Evolutionary conservation across 2,329 filamentous ascomycete species (phyloP).

Genomic region (Penicillium griseofulvum): DNA sequence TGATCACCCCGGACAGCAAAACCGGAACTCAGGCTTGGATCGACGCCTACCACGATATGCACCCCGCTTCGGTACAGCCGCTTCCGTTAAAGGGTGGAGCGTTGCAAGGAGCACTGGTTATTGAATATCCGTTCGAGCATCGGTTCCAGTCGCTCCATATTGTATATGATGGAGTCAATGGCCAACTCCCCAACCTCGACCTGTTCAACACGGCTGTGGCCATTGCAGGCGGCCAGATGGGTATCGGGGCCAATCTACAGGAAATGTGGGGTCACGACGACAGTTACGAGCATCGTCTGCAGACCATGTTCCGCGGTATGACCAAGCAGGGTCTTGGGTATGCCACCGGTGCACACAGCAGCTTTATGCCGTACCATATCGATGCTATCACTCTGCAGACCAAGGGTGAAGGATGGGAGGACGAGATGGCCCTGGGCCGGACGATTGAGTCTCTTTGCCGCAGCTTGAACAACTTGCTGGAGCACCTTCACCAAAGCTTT

Average conservation of each 20-base stretch:
- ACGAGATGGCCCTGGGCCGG: conserved; percentile 92
- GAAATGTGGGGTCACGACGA: conserved; percentile 77
- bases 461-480: conserved; percentile 91
- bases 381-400: conserved; percentile 93
- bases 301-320: conserved; percentile 91
- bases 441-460: conserved; percentile 87
- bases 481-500: conserved; percentile 97
- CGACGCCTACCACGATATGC: conserved; percentile 92
- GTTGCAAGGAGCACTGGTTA: conserved; percentile 85
- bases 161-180: conserved; percentile 92
- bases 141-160: conserved; percentile 86
- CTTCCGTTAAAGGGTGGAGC: conserved; percentile 89
- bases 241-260: conserved; percentile 78
- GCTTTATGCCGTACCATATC: conserved; percentile 96
- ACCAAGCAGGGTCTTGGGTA: conserved; percentile 85
- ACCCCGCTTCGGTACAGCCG: conserved; percentile 67
- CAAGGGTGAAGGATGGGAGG: conserved; percentile 88
- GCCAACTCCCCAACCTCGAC: conserved; percentile 91
- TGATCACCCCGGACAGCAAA: conserved; percentile 84
- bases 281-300: conserved; percentile 74
- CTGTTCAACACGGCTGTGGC: conserved; percentile 90
- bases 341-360: conserved; percentile 85
- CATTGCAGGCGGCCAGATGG: conserved; percentile 89
- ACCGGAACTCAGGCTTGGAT: conserved; percentile 95
- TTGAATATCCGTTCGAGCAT: conserved; percentile 85